Evolutionary conservation across 2,329 filamentous ascomycete species (phyloP), one percentile per base, ranked within the genome.

Genomic region (Colletotrichum phormii): DNA sequence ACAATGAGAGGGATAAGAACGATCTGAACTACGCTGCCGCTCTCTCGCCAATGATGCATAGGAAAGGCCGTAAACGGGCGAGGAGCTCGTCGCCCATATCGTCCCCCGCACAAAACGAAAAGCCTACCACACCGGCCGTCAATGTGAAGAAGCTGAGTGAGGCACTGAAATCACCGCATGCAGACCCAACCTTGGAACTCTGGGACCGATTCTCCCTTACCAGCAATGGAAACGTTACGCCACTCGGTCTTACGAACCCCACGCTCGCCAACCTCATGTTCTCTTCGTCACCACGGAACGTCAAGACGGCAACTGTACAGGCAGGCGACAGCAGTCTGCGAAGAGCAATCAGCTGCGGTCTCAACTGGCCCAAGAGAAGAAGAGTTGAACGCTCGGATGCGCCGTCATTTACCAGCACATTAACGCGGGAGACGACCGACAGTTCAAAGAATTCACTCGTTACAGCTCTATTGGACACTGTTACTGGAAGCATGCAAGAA

Each of bases 1-100:
- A 90, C 74, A 87, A 86, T 68, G 85, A 84, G 74, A 83, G 85
- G 73, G 83, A 85, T 75, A 85, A 84, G 72, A 83, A 85, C 71
- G 82, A 86, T 75, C 80, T 77, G 12, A 75, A 81, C 13, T 84
- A 84, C 68, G 76, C 79, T 53, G 82, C 84, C 26, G 83, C 81
- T 35, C 78, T 87, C 73, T 87, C 84, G 64, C 88, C 85, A 65
- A 87, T 85, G 81, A 83, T 84, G 82, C 83, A 77, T 76, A 88
- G 85, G 73, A 86, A 82, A 77, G 86, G 86, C 74, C 89, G 86
- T 76, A 95, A 95, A 80, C 89, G 94, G 68, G 90, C 92, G 18
- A 89, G 90, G 76, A 95, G 92, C 82, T 94, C 93, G 13, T 95
- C 94, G 0, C 93, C 93, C 1, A 83, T 87, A 2, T 91, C 91